Evolutionary conservation across 805 yeast species (phyloP), one percentile per base, ranked within the genome.

Genomic region (Starmerella vitae): DNA sequence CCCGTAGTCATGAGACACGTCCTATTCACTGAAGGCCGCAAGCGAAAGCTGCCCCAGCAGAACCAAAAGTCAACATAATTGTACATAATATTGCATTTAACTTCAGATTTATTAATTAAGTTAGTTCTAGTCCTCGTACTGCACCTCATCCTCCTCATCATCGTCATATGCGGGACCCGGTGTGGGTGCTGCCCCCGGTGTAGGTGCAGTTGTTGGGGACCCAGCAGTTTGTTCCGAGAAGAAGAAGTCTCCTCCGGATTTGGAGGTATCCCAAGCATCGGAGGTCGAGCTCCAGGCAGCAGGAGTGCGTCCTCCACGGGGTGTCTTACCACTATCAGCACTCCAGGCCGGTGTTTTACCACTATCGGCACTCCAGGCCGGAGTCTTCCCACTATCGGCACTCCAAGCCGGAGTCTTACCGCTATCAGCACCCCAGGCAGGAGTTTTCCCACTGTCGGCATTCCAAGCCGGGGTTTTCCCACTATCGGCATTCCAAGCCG

Each of bases 1-100:
- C 94, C 94, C 2, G 53, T 76, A 2, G 71, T 83, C 9, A 76
- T 80, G 61, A 76, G 94, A 60, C 95, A 85, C 64, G 94, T 91
- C 37, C 66, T 88, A 44, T 88, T 91, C 65, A 74, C 76, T 22
- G 98, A 88, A 59, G 72, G 79, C 38, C 82, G 81, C 59, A 84
- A 83, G 68, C 74, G 98, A 60, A 84, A 80, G 60, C 71, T 77
- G 20, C 58, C 63, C 28, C 58, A 41, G 37, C 33, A 26, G 32
- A 9, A 14, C 26, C 34, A 18, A 14, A 31, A 31, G 21, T 30
- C 8, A n/a, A n/a, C n/a, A n/a, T n/a, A n/a, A n/a, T n/a, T n/a
- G n/a, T n/a, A n/a, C n/a, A n/a, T n/a, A n/a, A n/a, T n/a, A n/a
- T n/a, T n/a, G n/a, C n/a, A n/a, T n/a, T n/a, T n/a, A n/a, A n/a